Percentiles rank a stretch among this genome's conserved stretches.
These are phyloP conservation scores for Saprolegnia diclina DNA, from an alignment of 352 stramenopile species.

Conservation along the genomic window DNA sequence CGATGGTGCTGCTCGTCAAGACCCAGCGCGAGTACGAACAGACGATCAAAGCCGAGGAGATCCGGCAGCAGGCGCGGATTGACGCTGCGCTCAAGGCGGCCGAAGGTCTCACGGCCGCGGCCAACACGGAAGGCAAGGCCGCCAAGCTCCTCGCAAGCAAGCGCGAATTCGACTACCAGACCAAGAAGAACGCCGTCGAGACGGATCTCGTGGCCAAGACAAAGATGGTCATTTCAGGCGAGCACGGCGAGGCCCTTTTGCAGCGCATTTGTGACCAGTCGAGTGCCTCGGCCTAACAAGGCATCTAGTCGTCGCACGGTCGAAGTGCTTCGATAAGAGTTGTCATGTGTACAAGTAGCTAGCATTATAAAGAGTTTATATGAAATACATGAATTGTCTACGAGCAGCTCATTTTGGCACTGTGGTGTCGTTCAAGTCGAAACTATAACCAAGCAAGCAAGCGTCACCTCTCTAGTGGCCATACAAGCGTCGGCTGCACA, in stretches of 20 bases:
- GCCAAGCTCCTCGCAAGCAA: constrained; percentile 63
- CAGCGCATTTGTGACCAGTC: constrained; percentile 11
- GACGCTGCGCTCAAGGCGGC: constrained; percentile 61
- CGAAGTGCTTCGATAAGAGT: too few species aligned
- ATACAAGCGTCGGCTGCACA: too few species aligned
- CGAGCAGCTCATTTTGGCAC: too few species aligned
- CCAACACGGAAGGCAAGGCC: constrained; percentile 55
- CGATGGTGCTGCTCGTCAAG: constrained; percentile 54
- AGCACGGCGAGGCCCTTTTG: constrained; percentile 79
- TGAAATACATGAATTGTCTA: too few species aligned
- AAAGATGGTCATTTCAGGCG: constrained; percentile 76
- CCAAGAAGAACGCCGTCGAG: constrained; percentile 65
- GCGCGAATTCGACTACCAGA: constrained; percentile 67
- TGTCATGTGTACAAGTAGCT: too few species aligned
- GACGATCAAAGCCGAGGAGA: constrained; percentile 57
- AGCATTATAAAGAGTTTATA: too few species aligned
- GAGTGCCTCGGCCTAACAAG: too few species aligned
- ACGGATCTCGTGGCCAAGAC: constrained; percentile 46
- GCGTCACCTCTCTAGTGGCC: too few species aligned
- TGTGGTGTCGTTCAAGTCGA: too few species aligned
- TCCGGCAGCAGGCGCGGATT: constrained; percentile 54
- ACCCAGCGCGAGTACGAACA: constrained; percentile 59
- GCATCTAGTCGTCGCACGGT: too few species aligned
- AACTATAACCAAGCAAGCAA: too few species aligned
- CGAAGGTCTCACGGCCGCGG: constrained; percentile 44